A percentile compares a stretch with the other conserved stretches of the same genome.
phyloP scores from a whole-genome alignment of 1,284 basidiomycete genomes.

The Austroboletus novae-zelandiae region DNA sequence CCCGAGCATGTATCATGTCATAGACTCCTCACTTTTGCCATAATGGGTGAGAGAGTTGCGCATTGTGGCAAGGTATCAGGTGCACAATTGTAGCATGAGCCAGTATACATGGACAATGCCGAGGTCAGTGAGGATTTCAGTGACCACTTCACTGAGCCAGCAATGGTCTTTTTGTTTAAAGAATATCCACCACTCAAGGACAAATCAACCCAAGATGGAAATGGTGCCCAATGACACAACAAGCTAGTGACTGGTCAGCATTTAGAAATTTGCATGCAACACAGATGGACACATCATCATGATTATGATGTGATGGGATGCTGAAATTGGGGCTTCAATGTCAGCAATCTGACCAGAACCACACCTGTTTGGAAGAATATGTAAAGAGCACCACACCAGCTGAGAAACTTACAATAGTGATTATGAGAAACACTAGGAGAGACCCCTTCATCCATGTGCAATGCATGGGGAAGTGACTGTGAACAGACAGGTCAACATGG shows the following conservation, averaged over 20 bases:
- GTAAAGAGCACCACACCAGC: constrained; percentile 53
- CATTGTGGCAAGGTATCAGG: constrained; percentile 7
- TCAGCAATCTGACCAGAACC: not conserved
- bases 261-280: not conserved
- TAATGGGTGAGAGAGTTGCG: constrained; percentile 6
- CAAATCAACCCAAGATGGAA: constrained; percentile 78
- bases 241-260: constrained; percentile 10
- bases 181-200: constrained; percentile 70
- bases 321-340: constrained; percentile 33
- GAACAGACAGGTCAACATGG: not conserved
- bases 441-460: constrained; percentile 58
- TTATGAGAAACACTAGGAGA: constrained; percentile 54
- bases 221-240: constrained; percentile 72
- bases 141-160: constrained; percentile 69
- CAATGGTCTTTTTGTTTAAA: constrained; percentile 64
- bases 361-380: too few species aligned
- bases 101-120: constrained; percentile 35
- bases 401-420: constrained; percentile 55
- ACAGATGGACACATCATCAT: constrained; percentile 48
- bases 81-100: constrained; percentile 23
- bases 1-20: constrained; percentile 69
- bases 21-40: constrained; percentile 61
- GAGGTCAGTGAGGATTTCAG: constrained; percentile 45
- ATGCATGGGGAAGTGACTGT: constrained; percentile 52
- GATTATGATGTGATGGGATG: constrained; percentile 59